Base-by-base conservation (phyloP, 2,329 filamentous ascomycete species). In the Sarocladium brachiariae region DNA sequence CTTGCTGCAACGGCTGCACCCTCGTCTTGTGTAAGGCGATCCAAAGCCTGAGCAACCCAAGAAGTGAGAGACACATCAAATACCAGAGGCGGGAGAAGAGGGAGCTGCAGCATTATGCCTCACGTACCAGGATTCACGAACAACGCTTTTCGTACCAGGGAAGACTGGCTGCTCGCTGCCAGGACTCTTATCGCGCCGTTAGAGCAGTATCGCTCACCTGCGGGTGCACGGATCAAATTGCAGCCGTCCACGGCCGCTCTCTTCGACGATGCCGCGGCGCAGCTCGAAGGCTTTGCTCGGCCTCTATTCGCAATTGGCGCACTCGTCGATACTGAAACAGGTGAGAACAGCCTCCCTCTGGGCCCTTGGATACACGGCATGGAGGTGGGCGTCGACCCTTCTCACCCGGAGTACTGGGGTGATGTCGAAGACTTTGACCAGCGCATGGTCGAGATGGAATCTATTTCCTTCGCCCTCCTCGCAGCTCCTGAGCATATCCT, bases 391-490 rank as follows among this genome's bases (percentile, higher is more conserved):
- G 64, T 64, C 0, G 62, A 71, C 18, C 68, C 68, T 0, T 34
- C 52, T 0, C 58, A 65, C 16, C 37, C 54, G 0, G 69, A 70
- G 23, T 78, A 75, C 53, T 78, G 75, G 75, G 75, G 74, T 0
- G 59, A 64, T 1, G 65, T 77, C 1, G 60, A 64, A 0, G 58
- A 74, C 6, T 64, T 65, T 19, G 74, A 78, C 48, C 76, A 79
- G 55, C 59, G 74, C 2, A 79, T 78, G 75, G 76, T 79, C 0
- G 76, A 79, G 54, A 69, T 73, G 39, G 75, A 78, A 55, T 72
- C 73, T 19, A 66, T 78, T 4, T 68, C 73, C 0, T 76, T 72
- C 56, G 72, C 73, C 0, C 60, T 79, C 1, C 62, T 78, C 0
- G 59, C 64, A 2, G 70, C 72, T 0, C 73, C 75, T 1, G 57